Percentiles rank a stretch among this genome's conserved stretches.
These are phyloP conservation scores for Vachellia collinsii DNA, from an alignment of 306 rosid genomes.

Conservation along the genomic window DNA sequence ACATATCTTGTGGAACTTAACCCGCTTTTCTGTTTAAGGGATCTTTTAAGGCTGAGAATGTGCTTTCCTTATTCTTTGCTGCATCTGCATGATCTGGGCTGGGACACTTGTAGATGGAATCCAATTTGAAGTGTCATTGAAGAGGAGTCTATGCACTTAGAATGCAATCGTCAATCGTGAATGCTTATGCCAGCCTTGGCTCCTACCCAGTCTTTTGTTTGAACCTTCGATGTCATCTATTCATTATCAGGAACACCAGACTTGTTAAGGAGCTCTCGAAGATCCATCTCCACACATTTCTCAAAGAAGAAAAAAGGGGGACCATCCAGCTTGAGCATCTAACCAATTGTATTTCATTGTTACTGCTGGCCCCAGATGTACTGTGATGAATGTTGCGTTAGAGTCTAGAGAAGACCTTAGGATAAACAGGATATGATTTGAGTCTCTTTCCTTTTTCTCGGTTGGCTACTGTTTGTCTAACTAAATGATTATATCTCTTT, in stretches of 20 bases:
- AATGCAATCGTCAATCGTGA: neutral
- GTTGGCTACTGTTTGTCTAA: too few species aligned
- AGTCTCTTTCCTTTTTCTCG: too few species aligned
- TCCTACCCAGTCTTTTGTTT: neutral
- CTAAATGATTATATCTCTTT: too few species aligned
- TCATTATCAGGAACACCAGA: neutral
- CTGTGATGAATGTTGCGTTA: neutral
- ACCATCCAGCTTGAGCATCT: neutral
- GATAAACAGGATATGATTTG: too few species aligned
- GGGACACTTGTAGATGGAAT: neutral
- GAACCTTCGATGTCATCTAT: neutral
- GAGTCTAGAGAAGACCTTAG: neutral
- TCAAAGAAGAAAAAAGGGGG: too few species aligned
- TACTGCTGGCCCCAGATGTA: neutral
- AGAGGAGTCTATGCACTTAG: neutral
- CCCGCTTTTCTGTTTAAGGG: conserved; percentile 4
- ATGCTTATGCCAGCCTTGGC: neutral
- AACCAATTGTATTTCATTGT: neutral
- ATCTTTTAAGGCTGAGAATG: neutral
- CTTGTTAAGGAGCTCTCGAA: neutral
- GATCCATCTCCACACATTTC: neutral
- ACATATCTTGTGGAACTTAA: neutral
- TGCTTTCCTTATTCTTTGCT: neutral
- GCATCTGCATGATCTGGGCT: neutral
- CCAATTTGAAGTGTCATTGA: neutral